A percentile compares a stretch with the other conserved stretches of the same genome.
These are phyloP conservation scores for Beauveria pseudobassiana DNA, from an alignment of 2,329 filamentous ascomycete genomes.

Conservation along the genomic window DNA sequence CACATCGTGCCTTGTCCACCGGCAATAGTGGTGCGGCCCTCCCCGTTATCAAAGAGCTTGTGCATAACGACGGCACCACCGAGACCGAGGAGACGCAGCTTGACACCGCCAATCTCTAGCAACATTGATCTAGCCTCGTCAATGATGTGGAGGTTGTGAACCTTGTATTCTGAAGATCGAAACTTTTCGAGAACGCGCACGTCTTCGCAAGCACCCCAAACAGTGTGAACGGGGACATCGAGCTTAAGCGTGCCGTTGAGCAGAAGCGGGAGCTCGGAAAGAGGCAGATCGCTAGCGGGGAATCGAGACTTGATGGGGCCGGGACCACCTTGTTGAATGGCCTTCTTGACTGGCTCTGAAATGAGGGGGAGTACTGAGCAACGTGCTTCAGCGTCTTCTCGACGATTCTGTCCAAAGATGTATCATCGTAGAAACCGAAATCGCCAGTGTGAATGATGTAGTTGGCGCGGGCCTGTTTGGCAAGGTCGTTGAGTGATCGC, in stretches of 20 bases:
- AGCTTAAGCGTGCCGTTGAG: conserved; percentile 83
- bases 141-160: conserved; percentile 95
- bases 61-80: conserved; percentile 98
- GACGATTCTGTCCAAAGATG: conserved; percentile 90
- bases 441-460: conserved; percentile 98
- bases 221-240: conserved; percentile 94
- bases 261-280: conserved; percentile 87
- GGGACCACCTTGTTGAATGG: conserved; percentile 56
- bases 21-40: conserved; percentile 94
- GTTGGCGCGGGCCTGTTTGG: conserved; percentile 87
- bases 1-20: conserved; percentile 99
- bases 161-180: conserved; percentile 94
- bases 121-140: conserved; percentile 96
- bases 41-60: conserved; percentile 98
- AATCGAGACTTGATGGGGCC: conserved; percentile 84
- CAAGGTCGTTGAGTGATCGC: conserved; percentile 90
- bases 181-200: conserved; percentile 97
- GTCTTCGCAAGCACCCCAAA: conserved; percentile 98
- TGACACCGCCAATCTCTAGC: conserved; percentile 89
- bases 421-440: conserved; percentile 98
- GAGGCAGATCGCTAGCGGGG: conserved; percentile 69
- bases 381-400: conserved; percentile 99
- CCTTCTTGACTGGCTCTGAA: conserved; percentile 65
- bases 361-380: conserved; percentile 94
- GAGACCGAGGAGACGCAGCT: conserved; percentile 85